These are phyloP conservation scores for Suhomyces xylopsoci DNA, from an alignment of 805 yeast genomes.

Conservation along the genomic window DNA sequence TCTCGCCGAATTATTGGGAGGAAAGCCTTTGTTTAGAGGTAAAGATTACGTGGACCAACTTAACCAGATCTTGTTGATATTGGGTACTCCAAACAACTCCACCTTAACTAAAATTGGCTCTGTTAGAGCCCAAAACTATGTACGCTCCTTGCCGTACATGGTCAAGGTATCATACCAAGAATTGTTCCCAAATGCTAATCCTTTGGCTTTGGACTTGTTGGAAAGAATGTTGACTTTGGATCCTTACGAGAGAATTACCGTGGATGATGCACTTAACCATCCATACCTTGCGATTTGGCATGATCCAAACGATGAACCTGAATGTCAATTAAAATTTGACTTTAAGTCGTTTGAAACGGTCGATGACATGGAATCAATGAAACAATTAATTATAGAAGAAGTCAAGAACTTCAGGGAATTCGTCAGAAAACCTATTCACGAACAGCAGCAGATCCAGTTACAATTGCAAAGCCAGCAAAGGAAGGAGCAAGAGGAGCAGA, in stretches of 20 bases:
- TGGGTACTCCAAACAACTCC: constrained; percentile 82
- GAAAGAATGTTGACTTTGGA: constrained; percentile 81
- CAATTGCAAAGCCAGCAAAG: constrained; percentile 30
- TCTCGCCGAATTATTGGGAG: constrained; percentile 87
- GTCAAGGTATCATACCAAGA: constrained; percentile 69
- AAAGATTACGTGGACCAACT: constrained; percentile 95
- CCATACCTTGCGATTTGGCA: constrained; percentile 88
- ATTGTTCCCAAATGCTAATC: constrained; percentile 82
- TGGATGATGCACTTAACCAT: constrained; percentile 83
- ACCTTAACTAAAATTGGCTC: constrained; percentile 59
- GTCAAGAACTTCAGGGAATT: constrained; percentile 74
- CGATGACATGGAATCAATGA: constrained; percentile 75
- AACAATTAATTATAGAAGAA: constrained; percentile 74
- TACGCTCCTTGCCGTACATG: constrained; percentile 79
- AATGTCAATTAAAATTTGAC: constrained; percentile 76
- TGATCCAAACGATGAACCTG: constrained; percentile 82
- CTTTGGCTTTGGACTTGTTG: constrained; percentile 70
- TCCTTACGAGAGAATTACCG: constrained; percentile 80
- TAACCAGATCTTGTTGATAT: constrained; percentile 76
- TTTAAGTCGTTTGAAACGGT: constrained; percentile 78
- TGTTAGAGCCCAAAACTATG: constrained; percentile 86
- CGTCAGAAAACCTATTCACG: constrained; percentile 73
- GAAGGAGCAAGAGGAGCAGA: constrained; percentile 20
- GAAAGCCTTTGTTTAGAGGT: constrained; percentile 90
- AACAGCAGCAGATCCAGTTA: constrained; percentile 41